Conservation (phyloP, 225 moss, liverwort and hornwort species). For the Physcomitrium patens region DNA sequence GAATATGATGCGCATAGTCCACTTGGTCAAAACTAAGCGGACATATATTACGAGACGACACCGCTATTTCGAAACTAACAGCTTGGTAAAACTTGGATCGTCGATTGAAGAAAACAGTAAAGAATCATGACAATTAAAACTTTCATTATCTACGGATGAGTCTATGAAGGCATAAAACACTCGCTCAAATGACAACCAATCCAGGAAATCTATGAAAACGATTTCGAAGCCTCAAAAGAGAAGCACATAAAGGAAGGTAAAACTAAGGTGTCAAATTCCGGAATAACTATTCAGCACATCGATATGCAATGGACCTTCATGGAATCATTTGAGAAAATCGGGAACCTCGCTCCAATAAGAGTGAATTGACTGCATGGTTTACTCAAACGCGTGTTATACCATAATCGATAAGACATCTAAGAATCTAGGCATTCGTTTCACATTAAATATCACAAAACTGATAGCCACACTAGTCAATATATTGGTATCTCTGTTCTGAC, state of each 20-base stretch:
- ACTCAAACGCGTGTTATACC: background rate
- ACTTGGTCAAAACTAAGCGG: slow-evolving; percentile 13
- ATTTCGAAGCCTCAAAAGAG: background rate
- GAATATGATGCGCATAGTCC: slow-evolving; percentile 14
- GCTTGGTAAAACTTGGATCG: background rate
- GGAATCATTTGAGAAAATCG: background rate
- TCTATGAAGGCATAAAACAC: background rate
- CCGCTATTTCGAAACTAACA: background rate
- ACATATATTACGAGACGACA: slow-evolving; percentile 22
- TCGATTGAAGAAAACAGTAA: slow-evolving; percentile 14
- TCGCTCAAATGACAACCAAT: background rate
- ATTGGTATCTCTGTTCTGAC: background rate
- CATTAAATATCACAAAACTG: slow-evolving; percentile 16
- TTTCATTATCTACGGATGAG: background rate
- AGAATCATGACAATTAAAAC: background rate
- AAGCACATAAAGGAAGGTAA: background rate
- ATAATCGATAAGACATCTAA: background rate
- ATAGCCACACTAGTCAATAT: background rate
- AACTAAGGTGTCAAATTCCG: background rate
- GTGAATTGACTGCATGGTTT: background rate
- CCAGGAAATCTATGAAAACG: background rate
- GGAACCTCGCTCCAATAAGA: slow-evolving; percentile 8
- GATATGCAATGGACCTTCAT: background rate
- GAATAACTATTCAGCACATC: slow-evolving; percentile 1
- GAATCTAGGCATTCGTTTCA: background rate